Evolutionary conservation across 2,329 filamentous ascomycete species (phyloP).

Genomic region (Trichoderma sp.): DNA sequence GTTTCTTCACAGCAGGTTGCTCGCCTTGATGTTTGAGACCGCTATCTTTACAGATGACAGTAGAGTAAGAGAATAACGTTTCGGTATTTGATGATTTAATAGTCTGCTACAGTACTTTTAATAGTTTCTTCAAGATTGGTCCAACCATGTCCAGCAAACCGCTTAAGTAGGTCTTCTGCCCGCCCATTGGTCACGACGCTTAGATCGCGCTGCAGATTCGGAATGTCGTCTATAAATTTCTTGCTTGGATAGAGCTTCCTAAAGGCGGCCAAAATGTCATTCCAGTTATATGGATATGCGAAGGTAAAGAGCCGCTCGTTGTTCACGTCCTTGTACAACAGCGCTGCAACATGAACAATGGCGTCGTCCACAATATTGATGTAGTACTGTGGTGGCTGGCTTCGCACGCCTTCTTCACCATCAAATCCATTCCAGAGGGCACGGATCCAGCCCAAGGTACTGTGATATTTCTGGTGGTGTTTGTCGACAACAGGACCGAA

Average conservation of each 20-base stretch:
- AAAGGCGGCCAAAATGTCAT: background rate
- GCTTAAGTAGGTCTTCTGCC: conserved; percentile 25
- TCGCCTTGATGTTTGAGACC: background rate
- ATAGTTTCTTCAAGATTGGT: conserved; percentile 20
- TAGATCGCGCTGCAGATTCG: background rate
- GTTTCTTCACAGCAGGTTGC: background rate
- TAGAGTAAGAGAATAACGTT: background rate
- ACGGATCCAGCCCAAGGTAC: background rate
- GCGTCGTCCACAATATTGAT: background rate
- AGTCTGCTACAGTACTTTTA: background rate
- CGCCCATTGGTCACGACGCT: conserved; percentile 18
- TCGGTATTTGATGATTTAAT: background rate
- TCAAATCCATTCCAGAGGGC: background rate
- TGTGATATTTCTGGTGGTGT: conserved; percentile 18
- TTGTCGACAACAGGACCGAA: conserved; percentile 28
- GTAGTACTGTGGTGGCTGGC: background rate
- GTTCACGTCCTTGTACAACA: background rate
- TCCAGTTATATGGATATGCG: background rate
- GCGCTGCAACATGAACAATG: background rate
- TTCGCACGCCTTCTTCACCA: background rate
- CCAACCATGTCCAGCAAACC: conserved; percentile 24
- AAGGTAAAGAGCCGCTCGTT: background rate
- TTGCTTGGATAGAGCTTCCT: background rate
- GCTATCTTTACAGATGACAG: background rate
- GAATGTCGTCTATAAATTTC: conserved; percentile 21